Base-by-base conservation (phyloP, 768 basidiomycete species). In the Auriculariales sp. region DNA sequence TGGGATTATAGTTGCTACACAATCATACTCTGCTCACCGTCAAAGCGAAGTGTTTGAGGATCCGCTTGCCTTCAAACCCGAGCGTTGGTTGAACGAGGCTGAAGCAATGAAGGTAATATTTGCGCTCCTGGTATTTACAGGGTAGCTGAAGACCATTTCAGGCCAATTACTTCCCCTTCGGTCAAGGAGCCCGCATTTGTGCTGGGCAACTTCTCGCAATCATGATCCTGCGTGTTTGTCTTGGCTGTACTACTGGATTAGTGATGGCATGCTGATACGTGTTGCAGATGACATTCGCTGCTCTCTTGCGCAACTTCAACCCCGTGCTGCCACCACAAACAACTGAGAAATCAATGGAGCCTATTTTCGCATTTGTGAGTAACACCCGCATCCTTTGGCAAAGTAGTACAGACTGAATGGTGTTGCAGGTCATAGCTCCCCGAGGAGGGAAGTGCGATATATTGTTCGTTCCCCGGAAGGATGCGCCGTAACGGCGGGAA, bases 21-120 rank as follows among this genome's bases (percentile, higher is more conserved):
- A 88, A 58, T 75, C 80, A n/a, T 90, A 86, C 85, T 84, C 84
- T 28, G 77, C 85, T 74, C 88, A 90, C 59, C 79, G 83, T 46
- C 78, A 83, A 58, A 60, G 79, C 4, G 62, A 68, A 22, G 66
- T 86, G 32, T 91, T 88, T 64, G 74, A 80, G 25, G 81, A 80
- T 36, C 81, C 87, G 2, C 77, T 85, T 48, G 75, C 70, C 3
- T 89, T 91, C 63, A 67, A 80, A 27, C 86, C 86, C n/a, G 85
- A 87, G 54, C 77, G 87, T 35, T 89, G 86, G 86, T 68, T 88
- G 10, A 59, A 69, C 28, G 70, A 57, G 17, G 56, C 55, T 31
- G 62, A 70, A 31, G 54, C 49, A 1, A 66, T 44, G 39, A 44
- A 44, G 39, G 39, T 44, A 15, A 22, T 12, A 62, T 4, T 68